These are phyloP conservation scores for Neopestalotiopsis rosae DNA, from an alignment of 2,329 filamentous ascomycete species.

Conservation along the genomic window DNA sequence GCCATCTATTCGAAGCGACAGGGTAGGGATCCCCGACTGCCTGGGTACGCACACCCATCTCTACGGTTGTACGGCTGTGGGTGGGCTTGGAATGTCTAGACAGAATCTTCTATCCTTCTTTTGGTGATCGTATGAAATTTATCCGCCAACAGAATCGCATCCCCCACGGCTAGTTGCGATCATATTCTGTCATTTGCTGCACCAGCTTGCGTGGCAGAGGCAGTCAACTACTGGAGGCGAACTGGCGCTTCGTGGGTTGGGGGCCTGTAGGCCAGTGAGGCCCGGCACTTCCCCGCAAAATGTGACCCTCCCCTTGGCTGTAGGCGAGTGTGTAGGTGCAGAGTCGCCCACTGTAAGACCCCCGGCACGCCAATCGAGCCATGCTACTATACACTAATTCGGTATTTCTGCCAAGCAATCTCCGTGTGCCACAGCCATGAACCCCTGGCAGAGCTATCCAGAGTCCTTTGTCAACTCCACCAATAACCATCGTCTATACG, in stretches of 20 bases:
- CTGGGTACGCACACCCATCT: background rate
- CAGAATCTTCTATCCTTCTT: background rate
- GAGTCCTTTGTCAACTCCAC: constrained; percentile 11
- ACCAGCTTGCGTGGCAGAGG: background rate
- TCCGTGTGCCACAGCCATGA: constrained; percentile 1
- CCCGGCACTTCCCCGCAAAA: constrained; percentile 14
- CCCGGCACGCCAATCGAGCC: constrained; percentile 1
- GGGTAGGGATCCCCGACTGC: background rate
- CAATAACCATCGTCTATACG: background rate
- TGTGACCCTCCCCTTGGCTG: background rate
- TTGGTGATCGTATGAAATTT: constrained; percentile 1
- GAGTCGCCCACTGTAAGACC: background rate
- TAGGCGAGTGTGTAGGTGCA: background rate
- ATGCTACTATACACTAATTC: constrained; percentile 2
- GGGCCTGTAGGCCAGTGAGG: too few relatives aligned
- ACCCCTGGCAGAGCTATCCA: background rate
- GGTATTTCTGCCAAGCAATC: background rate
- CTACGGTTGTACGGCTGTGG: too few relatives aligned
- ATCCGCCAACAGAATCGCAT: constrained; percentile 11
- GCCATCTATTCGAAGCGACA: background rate
- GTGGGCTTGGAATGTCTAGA: background rate
- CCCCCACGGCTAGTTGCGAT: background rate
- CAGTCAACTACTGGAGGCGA: background rate
- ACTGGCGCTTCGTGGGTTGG: too few relatives aligned
- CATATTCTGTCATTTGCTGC: background rate